Evolutionary conservation across 2,329 filamentous ascomycete species (phyloP), one percentile per base, ranked within the genome.

Genomic region (Uncinocarpus reesii): DNA sequence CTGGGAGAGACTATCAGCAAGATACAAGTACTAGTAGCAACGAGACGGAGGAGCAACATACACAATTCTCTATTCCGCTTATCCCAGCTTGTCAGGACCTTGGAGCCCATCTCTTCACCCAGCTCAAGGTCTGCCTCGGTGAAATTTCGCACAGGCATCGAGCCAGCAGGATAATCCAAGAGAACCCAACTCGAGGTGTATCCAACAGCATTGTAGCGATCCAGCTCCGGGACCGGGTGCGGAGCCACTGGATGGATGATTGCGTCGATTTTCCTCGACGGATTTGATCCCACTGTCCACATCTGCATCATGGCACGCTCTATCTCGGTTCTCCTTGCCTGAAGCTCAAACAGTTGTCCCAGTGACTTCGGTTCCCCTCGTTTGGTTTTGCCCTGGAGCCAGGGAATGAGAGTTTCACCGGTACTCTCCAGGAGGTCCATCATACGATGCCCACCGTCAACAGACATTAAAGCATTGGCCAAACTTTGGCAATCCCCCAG

Each of bases 221-320:
- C 80, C 47, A 80, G 73, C 7, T 73, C 70, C 1, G 79, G 77
- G 0, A 80, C 72, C 0, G 80, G 77, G 60, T 84, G 80, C 1
- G 79, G 78, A 11, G 79, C 79, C 0, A 81, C 68, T 0, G 80
- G 80, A 52, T 74, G 78, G 48, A 84, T 72, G 44, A 84, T 73
- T 0, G 78, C 77, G 65, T 83, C 80, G 6, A 83, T 34, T 3
- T 59, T 61, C 38, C 60, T 58, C 11, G 66, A 63, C 45, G 63
- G 58, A 6, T 59, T 56, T 56, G 69, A 60, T 52, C 67, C 49
- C 7, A 24, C 15, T 29, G 55, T 70, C 79, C 80, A 84, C 47
- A 83, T 72, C 21, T 71, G 63, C 43, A 78, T 54, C 59, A 81
- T 75, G 41, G 75, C 69, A n/a, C 65, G 72, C 53, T 80, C 75